Conservation (phyloP, 2,329 filamentous ascomycete genomes). For the Fusarium humuli region DNA sequence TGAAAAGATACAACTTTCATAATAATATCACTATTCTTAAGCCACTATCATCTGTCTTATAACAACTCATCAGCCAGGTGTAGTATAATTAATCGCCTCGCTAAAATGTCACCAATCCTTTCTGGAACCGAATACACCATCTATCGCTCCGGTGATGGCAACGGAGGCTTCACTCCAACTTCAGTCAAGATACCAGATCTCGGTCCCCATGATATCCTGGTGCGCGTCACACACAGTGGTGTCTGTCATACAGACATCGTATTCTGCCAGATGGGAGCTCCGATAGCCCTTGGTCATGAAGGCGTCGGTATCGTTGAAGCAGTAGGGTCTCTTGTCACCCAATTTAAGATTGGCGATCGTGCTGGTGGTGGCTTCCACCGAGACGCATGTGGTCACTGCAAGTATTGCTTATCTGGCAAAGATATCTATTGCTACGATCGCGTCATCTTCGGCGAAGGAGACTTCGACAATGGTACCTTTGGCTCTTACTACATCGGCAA, state of each 20-base stretch:
- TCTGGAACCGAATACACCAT: not conserved
- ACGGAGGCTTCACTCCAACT: not conserved
- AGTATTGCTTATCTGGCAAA: not conserved
- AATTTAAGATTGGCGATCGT: slow-evolving; percentile 5
- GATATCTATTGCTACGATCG: slow-evolving; percentile 18
- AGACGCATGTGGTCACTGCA: slow-evolving; percentile 6
- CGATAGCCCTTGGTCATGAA: slow-evolving; percentile 9
- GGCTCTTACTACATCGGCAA: slow-evolving; percentile 11
- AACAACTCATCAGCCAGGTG: not conserved
- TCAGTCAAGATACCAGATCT: not conserved
- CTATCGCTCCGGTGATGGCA: slow-evolving; percentile 2
- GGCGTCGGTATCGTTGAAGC: not conserved
- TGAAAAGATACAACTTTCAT: rapidly evolving
- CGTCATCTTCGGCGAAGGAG: slow-evolving; percentile 1
- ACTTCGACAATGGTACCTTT: slow-evolving; percentile 8
- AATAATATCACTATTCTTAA: not conserved
- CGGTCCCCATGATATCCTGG: slow-evolving; percentile 1
- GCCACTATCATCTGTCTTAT: not conserved
- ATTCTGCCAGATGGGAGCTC: not conserved
- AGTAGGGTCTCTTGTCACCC: slow-evolving; percentile 1
- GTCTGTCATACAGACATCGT: slow-evolving; percentile 14
- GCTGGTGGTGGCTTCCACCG: slow-evolving; percentile 18
- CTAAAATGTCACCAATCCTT: not conserved
- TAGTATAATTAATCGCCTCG: not conserved
- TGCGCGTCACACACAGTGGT: slow-evolving; percentile 9